Evolutionary conservation across 1,284 basidiomycete species (phyloP), one percentile per base, ranked within the genome.

Genomic region (Heliocybe sulcata): DNA sequence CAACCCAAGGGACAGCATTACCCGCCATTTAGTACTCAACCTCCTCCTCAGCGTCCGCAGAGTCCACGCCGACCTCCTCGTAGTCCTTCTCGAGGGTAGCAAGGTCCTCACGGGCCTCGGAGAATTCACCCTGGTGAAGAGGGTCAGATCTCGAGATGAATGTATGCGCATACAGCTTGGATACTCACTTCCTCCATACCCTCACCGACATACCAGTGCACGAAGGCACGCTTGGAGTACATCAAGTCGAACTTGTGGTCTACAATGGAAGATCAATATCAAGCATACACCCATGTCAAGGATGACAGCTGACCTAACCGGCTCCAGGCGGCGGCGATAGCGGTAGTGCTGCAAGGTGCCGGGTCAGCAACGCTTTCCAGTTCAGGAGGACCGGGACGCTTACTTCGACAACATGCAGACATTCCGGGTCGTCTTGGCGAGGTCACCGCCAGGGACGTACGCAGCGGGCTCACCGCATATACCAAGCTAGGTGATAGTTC

Each of bases 221-320:
- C 92, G 69, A 95, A 95, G 57, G 87, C 93, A 72, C 89, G 90
- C 76, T 90, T 95, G 59, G 89, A 94, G 76, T 92, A 92, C 38
- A 99, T 85, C 64, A 99, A 82, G 72, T 99, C 96, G 72, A 96
- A 97, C 76, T 98, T 97, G 81, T 95, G 88, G 76, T 98, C 93
- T 59, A 87, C 1, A 6, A 31, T 31, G 29, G 12, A 12, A 31
- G 12, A 31, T 12, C 29, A 31, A 6, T 12, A 31, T 12, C 29
- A 31, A 31, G 29, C n/a, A n/a, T n/a, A n/a, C n/a, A n/a, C n/a
- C n/a, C 6, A 45, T 16, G 16, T 25, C 16, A 35, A 23, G 20
- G 8, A 51, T 38, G 35, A 23, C 22, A 3, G 68, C 77, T 54
- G 63, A 85, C 82, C 91, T 56, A 98, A 87, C 64, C 94, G 90